phyloP scores from a whole-genome alignment of 139 green algal genomes.

The Chlorella sp. region DNA sequence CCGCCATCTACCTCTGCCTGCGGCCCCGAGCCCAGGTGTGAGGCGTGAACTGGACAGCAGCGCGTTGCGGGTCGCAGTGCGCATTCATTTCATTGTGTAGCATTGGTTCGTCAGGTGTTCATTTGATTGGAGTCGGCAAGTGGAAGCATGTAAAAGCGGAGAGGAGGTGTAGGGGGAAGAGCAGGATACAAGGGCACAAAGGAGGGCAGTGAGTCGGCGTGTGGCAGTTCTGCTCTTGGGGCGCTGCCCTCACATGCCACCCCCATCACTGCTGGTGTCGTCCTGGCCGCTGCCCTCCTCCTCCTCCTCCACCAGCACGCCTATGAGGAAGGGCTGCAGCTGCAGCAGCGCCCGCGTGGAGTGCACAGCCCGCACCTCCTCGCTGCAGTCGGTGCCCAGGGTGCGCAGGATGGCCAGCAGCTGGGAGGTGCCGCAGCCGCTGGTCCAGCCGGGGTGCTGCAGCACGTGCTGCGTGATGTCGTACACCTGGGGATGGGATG shows the following conservation, averaged over 20 bases:
- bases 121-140: not conserved
- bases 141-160: not conserved
- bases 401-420: constrained; percentile 33
- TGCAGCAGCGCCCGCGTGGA: not conserved
- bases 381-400: constrained; percentile 30
- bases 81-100: not conserved
- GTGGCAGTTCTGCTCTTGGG: not conserved
- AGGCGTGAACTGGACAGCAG: too few species aligned
- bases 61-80: too few species aligned
- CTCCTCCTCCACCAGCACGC: not conserved
- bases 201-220: not conserved
- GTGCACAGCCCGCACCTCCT: constrained; percentile 21
- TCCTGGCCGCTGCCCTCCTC: not conserved
- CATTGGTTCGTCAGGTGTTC: not conserved
- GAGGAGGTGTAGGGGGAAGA: not conserved
- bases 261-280: not conserved
- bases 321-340: constrained; percentile 21
- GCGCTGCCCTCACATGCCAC: not conserved
- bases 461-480: constrained; percentile 34
- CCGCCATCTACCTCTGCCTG: constrained; percentile 73
- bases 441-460: constrained; percentile 17
- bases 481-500: constrained; percentile 8
- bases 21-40: constrained; percentile 59
- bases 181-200: not conserved
- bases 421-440: constrained; percentile 21